phyloP scores from a whole-genome alignment of 139 green algal species.

The Picochlorum sp. region DNA sequence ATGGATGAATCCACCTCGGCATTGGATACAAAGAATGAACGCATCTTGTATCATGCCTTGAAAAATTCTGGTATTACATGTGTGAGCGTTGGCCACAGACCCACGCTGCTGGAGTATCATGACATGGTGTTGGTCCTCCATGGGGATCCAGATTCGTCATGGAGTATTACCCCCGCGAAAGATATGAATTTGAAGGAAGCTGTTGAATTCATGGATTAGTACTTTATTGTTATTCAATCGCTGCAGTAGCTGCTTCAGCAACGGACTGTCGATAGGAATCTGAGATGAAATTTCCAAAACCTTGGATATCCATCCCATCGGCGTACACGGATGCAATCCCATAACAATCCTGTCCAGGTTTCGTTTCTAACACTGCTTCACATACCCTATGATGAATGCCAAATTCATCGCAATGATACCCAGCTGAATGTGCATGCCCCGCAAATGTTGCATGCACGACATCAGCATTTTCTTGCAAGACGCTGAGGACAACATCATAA shows the following conservation, averaged over 20 bases:
- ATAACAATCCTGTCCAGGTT: conserved; percentile 39
- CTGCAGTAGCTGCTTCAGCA: background rate
- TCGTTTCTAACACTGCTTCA: conserved; percentile 56
- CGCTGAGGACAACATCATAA: conserved; percentile 46
- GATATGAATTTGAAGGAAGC: conserved; percentile 22
- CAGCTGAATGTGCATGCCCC: conserved; percentile 53
- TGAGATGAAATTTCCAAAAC: conserved; percentile 11
- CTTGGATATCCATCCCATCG: conserved; percentile 34
- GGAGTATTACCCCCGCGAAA: conserved; percentile 12
- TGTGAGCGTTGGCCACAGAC: conserved; percentile 85
- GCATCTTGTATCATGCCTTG: conserved; percentile 63
- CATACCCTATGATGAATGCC: conserved; percentile 64
- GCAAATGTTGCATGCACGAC: conserved; percentile 47
- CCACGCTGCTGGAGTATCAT: conserved; percentile 74
- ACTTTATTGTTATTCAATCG: background rate
- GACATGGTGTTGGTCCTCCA: conserved; percentile 57
- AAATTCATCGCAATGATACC: conserved; percentile 18
- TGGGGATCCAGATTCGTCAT: conserved; percentile 11
- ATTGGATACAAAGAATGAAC: conserved; percentile 82
- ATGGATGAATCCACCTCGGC: conserved; percentile 91
- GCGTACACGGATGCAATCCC: conserved; percentile 36
- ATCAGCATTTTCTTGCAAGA: conserved; percentile 21
- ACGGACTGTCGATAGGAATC: background rate
- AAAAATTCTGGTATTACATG: conserved; percentile 56
- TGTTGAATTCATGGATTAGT: conserved; percentile 25